Evolutionary conservation across 2,329 filamentous ascomycete species (phyloP).

Genomic region (Biscogniauxia mediterranea): DNA sequence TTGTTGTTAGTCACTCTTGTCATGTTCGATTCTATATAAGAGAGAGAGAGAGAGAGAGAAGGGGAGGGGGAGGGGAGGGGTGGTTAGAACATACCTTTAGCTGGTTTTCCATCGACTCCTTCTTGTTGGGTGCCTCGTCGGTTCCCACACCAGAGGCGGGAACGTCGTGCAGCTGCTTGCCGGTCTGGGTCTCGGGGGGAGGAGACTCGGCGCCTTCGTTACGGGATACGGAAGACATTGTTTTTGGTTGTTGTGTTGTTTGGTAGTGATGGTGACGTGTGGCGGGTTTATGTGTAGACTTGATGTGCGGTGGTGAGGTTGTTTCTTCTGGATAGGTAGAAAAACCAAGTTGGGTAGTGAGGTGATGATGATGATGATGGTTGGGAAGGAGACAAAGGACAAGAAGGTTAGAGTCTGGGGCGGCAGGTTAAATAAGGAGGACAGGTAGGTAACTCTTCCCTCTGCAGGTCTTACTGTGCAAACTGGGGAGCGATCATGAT

Average conservation of each 20-base stretch:
- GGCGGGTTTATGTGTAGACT: conserved; percentile 8
- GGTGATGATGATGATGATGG: too few species aligned
- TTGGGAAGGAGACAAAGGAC: too few species aligned
- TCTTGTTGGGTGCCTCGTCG: conserved; percentile 52
- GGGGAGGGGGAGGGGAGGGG: too few species aligned
- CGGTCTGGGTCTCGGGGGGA: conserved; percentile 65
- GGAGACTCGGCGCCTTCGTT: conserved; percentile 73
- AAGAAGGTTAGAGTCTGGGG: too few species aligned
- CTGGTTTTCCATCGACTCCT: conserved; percentile 52
- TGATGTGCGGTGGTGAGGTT: conserved; percentile 5
- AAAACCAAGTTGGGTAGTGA: too few species aligned
- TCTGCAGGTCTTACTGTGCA: too few species aligned
- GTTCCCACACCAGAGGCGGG: conserved; percentile 58
- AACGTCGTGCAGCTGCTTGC: conserved; percentile 59
- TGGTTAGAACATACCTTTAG: conserved; percentile 45
- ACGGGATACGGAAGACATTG: conserved; percentile 53
- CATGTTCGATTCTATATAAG: background rate
- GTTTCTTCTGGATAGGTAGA: too few species aligned
- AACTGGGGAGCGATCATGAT: too few species aligned
- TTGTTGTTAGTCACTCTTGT: too few species aligned
- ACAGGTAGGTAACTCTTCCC: too few species aligned
- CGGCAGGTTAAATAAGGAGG: too few species aligned
- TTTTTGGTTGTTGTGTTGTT: conserved; percentile 15
- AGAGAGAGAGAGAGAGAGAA: background rate
- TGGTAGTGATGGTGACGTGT: background rate